Evolutionary conservation across 345 rosid genomes (phyloP).

Genomic region (Dimocarpus longan): DNA sequence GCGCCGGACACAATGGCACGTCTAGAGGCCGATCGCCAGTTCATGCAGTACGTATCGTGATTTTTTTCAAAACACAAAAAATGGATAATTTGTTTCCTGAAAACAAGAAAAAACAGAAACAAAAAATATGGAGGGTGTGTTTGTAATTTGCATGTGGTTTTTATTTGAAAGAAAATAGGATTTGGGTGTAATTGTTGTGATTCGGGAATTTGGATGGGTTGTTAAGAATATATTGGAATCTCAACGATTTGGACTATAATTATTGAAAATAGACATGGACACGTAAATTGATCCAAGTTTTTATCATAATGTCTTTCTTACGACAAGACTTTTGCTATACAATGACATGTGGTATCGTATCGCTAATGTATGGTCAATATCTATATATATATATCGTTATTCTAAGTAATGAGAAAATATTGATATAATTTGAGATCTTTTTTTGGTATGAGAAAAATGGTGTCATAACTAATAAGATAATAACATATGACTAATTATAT

Average conservation of each 20-base stretch:
- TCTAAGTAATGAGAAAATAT: too few species aligned
- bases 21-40: constrained; percentile 66
- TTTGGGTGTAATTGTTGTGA: background rate
- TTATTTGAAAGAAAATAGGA: background rate
- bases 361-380: too few species aligned
- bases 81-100: background rate
- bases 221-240: background rate
- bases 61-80: too few species aligned
- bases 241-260: background rate
- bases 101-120: background rate
- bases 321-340: too few species aligned
- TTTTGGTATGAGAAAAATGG: too few species aligned
- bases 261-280: background rate
- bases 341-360: too few species aligned
- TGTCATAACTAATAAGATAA: too few species aligned
- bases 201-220: background rate
- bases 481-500: too few species aligned
- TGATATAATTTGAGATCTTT: too few species aligned
- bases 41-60: constrained; percentile 78
- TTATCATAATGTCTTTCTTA: too few species aligned
- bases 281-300: too few species aligned
- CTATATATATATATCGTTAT: too few species aligned
- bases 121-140: background rate
- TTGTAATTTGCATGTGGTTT: constrained; percentile 8
- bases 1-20: constrained; percentile 71